Conservation (phyloP, 305 asterid genomes). For the Fraxinus velutina region DNA sequence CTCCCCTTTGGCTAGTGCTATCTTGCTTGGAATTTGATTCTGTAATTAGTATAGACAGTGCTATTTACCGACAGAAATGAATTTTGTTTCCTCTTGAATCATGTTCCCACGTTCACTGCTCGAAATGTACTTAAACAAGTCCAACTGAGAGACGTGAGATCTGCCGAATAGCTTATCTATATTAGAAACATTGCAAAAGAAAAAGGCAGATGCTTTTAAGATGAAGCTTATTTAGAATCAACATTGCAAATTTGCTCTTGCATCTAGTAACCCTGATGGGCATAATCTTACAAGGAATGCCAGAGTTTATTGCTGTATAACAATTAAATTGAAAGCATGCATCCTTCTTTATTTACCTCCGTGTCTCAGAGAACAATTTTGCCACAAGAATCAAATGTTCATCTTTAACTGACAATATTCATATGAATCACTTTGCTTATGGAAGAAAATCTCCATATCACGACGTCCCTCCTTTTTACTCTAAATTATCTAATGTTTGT, state of each 20-base stretch:
- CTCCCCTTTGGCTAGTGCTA: background rate
- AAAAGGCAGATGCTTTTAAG: background rate
- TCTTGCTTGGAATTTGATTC: background rate
- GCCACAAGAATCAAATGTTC: background rate
- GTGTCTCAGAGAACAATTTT: background rate
- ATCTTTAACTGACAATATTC: background rate
- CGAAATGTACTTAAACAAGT: no score
- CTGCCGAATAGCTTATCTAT: no score
- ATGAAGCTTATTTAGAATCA: background rate
- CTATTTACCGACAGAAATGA: slow-evolving; percentile 22
- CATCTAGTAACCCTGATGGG: background rate
- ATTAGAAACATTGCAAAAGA: no score
- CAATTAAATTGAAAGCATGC: background rate
- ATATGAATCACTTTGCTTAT: background rate
- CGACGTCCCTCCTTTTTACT: background rate
- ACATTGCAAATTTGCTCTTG: background rate
- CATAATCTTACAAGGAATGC: background rate
- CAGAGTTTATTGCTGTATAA: background rate
- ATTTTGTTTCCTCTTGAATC: no score
- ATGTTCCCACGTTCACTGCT: no score
- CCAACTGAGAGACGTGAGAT: no score
- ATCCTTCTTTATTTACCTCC: background rate
- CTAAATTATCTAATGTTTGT: no score
- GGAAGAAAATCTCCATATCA: background rate
- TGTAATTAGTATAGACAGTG: background rate